These are phyloP conservation scores for Ceratocystis eucalypticola DNA, from an alignment of 2,329 filamentous ascomycete species.

Conservation along the genomic window DNA sequence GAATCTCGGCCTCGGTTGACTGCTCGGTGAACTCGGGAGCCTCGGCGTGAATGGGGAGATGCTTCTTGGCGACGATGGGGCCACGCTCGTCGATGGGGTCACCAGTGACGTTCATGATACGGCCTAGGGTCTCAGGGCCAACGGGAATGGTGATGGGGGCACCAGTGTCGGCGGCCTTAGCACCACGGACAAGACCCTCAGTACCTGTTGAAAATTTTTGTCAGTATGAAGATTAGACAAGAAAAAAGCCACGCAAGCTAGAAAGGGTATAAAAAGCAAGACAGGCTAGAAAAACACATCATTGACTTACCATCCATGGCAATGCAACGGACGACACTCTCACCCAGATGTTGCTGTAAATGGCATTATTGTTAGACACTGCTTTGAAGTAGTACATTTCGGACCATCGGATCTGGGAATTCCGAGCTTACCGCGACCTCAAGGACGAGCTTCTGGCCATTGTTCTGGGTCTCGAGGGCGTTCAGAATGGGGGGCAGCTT, in stretches of 20 bases:
- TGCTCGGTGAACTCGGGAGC: slow-evolving; percentile 87
- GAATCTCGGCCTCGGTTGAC: slow-evolving; percentile 89
- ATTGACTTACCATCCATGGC: slow-evolving; percentile 87
- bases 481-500: slow-evolving; percentile 96
- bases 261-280: too few species aligned
- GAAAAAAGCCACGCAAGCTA: not conserved
- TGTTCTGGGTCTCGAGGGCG: slow-evolving; percentile 82
- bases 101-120: slow-evolving; percentile 99
- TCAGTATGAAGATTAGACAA: not conserved
- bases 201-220: slow-evolving; percentile 54
- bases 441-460: slow-evolving; percentile 84
- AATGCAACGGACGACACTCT: slow-evolving; percentile 99
- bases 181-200: slow-evolving; percentile 95
- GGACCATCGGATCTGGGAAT: slow-evolving; percentile 15
- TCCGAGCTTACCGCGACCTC: slow-evolving; percentile 71
- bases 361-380: slow-evolving; percentile 23
- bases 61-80: slow-evolving; percentile 87
- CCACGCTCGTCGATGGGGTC: slow-evolving; percentile 99
- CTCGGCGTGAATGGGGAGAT: slow-evolving; percentile 83
- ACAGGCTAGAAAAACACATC: not conserved
- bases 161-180: slow-evolving; percentile 75
- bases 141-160: slow-evolving; percentile 93
- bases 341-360: slow-evolving; percentile 89
- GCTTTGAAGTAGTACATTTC: slow-evolving; percentile 18
- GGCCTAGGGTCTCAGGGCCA: slow-evolving; percentile 82